phyloP scores from a whole-genome alignment of 2,329 filamentous ascomycete genomes.

The Fusarium irregulare region DNA sequence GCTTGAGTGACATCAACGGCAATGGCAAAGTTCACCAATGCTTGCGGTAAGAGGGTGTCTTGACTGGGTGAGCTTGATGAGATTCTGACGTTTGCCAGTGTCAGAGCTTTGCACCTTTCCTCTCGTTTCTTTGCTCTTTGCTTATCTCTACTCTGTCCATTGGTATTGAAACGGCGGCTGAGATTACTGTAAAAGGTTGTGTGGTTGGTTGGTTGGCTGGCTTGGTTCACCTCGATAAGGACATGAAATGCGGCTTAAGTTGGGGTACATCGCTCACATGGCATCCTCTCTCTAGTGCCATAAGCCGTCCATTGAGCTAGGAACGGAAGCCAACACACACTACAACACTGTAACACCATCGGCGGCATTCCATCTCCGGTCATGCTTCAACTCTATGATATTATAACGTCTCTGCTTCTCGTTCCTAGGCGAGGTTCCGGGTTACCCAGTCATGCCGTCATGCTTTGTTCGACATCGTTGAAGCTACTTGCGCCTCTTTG shows the following conservation, averaged over 20 bases:
- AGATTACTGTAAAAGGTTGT: slow-evolving; percentile 4
- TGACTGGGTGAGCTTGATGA: slow-evolving; percentile 16
- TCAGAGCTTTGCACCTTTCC: not conserved
- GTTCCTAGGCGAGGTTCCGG: not conserved
- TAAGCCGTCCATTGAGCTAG: slow-evolving; percentile 21
- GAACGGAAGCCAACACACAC: slow-evolving; percentile 24
- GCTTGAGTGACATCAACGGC: not conserved
- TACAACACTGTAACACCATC: slow-evolving; percentile 16
- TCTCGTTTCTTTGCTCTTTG: not conserved
- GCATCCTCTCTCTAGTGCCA: slow-evolving; percentile 34
- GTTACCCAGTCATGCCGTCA: not conserved
- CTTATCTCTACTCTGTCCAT: slow-evolving; percentile 4
- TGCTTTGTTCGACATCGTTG: not conserved
- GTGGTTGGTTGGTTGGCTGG: slow-evolving; percentile 24
- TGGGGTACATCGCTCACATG: slow-evolving; percentile 31
- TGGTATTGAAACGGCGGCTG: slow-evolving; percentile 6
- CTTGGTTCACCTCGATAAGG: slow-evolving; percentile 26
- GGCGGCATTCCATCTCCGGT: slow-evolving; percentile 31
- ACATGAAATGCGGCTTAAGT: slow-evolving; percentile 28
- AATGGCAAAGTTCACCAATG: not conserved
- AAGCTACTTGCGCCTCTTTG: not conserved
- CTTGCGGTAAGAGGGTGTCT: slow-evolving; percentile 1
- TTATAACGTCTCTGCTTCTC: not conserved
- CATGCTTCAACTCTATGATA: not conserved
- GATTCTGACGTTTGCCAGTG: slow-evolving; percentile 21